phyloP scores from a whole-genome alignment of 2,329 filamentous ascomycete species.

The Aspergillus pseudotamarii region DNA sequence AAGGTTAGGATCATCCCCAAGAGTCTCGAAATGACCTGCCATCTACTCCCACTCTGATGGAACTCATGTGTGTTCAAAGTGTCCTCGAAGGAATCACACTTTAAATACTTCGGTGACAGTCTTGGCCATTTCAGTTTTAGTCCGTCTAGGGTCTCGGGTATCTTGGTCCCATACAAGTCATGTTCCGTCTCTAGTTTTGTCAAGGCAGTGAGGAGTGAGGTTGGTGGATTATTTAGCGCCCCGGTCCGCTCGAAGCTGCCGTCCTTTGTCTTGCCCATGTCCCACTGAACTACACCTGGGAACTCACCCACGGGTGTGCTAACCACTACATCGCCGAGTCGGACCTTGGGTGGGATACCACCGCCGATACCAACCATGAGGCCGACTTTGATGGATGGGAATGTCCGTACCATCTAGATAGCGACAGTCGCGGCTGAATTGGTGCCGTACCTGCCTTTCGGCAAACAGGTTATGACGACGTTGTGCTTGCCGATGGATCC shows the following conservation, averaged over 20 bases:
- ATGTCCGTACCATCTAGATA: constrained; percentile 5
- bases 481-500: too few species aligned
- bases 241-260: neutral
- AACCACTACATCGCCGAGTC: constrained; percentile 30
- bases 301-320: constrained; percentile 13
- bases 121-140: neutral
- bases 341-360: constrained; percentile 21
- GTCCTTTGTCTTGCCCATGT: constrained; percentile 10
- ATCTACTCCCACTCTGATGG: neutral
- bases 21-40: neutral
- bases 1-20: neutral
- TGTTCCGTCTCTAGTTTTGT: neutral
- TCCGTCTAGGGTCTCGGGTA: neutral
- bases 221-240: neutral
- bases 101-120: neutral
- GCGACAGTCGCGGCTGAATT: neutral
- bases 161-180: neutral
- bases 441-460: neutral
- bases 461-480: too few species aligned
- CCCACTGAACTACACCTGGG: constrained; percentile 12
- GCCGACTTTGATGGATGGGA: constrained; percentile 21
- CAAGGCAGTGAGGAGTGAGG: neutral
- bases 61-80: neutral
- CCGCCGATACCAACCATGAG: constrained; percentile 28
- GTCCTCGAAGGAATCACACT: neutral